phyloP scores from a whole-genome alignment of 1,139 yeast species.

The Taiozyma onychis region DNA sequence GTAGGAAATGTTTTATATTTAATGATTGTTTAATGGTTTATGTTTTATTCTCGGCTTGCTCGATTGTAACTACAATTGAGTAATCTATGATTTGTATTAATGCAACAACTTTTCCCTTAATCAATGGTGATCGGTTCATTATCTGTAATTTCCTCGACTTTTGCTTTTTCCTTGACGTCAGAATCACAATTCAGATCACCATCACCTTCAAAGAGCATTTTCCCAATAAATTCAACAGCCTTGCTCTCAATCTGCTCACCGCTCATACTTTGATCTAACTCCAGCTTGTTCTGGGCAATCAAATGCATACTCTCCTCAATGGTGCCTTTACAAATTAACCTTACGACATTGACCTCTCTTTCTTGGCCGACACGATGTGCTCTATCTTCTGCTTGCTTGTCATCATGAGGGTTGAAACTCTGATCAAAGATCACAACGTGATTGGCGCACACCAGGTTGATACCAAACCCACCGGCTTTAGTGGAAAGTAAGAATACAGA shows the following conservation, averaged over 20 bases:
- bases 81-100: background rate
- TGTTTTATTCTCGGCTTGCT: background rate
- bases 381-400: slow-evolving; percentile 96
- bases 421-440: slow-evolving; percentile 88
- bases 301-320: slow-evolving; percentile 87
- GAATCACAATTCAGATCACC: background rate
- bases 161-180: slow-evolving; percentile 2
- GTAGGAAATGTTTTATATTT: background rate
- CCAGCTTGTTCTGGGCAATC: slow-evolving; percentile 86
- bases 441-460: slow-evolving; percentile 92
- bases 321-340: slow-evolving; percentile 68
- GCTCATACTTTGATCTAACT: slow-evolving; percentile 49
- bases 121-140: background rate
- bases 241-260: slow-evolving; percentile 24
- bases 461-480: slow-evolving; percentile 98
- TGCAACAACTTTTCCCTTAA: background rate
- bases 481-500: slow-evolving; percentile 88
- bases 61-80: background rate
- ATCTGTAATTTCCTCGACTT: slow-evolving; percentile 3
- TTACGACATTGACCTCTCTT: slow-evolving; percentile 74
- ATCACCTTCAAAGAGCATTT: slow-evolving; percentile 17
- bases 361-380: slow-evolving; percentile 98
- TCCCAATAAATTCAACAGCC: slow-evolving; percentile 18
- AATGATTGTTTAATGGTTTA: background rate
- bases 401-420: slow-evolving; percentile 97